A percentile compares a stretch with the other conserved stretches of the same genome.
These are phyloP conservation scores for Sequoiadendron giganteum DNA, from an alignment of 75 land plant genomes.

Conservation along the genomic window DNA sequence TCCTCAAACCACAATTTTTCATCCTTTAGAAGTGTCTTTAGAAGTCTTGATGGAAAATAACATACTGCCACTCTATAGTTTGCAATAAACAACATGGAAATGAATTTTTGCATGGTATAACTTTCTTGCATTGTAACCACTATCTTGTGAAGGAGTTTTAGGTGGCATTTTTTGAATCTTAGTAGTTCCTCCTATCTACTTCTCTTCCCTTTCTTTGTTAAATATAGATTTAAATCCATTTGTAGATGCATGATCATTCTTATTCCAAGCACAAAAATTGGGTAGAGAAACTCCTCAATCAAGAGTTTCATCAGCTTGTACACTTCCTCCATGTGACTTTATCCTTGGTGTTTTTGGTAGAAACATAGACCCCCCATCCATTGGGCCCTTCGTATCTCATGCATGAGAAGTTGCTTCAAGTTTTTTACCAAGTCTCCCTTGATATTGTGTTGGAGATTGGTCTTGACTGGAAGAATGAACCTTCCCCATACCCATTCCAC, in stretches of 20 bases:
- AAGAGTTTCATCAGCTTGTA: slow-evolving; percentile 35
- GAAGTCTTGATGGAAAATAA: not conserved
- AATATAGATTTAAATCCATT: slow-evolving; percentile 67
- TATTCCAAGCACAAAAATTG: slow-evolving; percentile 71
- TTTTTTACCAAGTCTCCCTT: slow-evolving; percentile 28
- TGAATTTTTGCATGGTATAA: not conserved
- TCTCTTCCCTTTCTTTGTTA: slow-evolving; percentile 65
- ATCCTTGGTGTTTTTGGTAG: slow-evolving; percentile 54
- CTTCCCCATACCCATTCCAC: slow-evolving; percentile 19
- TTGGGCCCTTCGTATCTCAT: slow-evolving; percentile 36
- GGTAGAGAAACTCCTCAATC: slow-evolving; percentile 55
- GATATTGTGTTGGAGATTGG: slow-evolving; percentile 47
- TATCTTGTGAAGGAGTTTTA: slow-evolving; percentile 15
- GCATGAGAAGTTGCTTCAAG: slow-evolving; percentile 42
- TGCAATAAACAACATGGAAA: not conserved
- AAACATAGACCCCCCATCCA: slow-evolving; percentile 25
- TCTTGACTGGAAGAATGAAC: slow-evolving; percentile 20
- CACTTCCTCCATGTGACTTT: slow-evolving; percentile 29
- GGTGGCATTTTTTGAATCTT: slow-evolving; percentile 27
- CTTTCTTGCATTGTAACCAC: not conserved
- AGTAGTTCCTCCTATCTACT: slow-evolving; percentile 21
- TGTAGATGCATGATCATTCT: slow-evolving; percentile 50
- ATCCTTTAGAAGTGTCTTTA: not conserved
- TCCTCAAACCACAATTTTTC: not conserved
- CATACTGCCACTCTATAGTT: not conserved